Base-by-base conservation (phyloP, 441 rosid species). In the Aleurites moluccanus region DNA sequence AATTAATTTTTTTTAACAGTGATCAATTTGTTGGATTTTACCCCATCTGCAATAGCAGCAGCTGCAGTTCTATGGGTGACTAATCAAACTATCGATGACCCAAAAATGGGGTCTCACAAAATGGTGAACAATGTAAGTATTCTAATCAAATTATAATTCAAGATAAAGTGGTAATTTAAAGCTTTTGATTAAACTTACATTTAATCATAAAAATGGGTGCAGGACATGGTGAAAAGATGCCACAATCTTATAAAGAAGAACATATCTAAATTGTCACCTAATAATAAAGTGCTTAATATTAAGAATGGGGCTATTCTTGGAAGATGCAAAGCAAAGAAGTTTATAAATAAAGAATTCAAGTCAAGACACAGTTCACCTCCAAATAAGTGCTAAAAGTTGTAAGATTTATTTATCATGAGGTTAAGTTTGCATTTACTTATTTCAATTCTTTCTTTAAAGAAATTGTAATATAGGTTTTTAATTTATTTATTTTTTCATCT, bases 21-120 rank as follows among this genome's bases (percentile, higher is more conserved):
- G 67, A 72, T 70, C 27, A 75, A 77, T 64, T 83, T 82, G 42
- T 73, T 82, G 85, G 85, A 75, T 52, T 80, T 73, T 66, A 69
- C 77, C 50, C 84, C 86, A 40, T 83, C 86, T 11, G 63, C 83
- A 63, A 60, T 82, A 67, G 87, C 85, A 14, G 84, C 88, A 21
- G 80, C 85, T 2, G 78, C 70, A 53, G 78, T 78, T 44, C 60
- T 84, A 13, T 78, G 81, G 79, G 77, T 71, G 42, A 74, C 83
- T 1, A 38, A 81, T 68, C 64, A 62, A 69, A 55, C 23, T 21
- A 56, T 56, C 21, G 79, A 79, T 66, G 75, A 72, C 33, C 70
- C 55, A 38, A 72, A 62, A 6, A 50, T 83, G 49, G 82, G 55
- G 38, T 65, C 81, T 18, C 75, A 85, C 62, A 55, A 56, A 21